phyloP scores from a whole-genome alignment of 1,284 basidiomycete species.

The Cryptococcus sp. region DNA sequence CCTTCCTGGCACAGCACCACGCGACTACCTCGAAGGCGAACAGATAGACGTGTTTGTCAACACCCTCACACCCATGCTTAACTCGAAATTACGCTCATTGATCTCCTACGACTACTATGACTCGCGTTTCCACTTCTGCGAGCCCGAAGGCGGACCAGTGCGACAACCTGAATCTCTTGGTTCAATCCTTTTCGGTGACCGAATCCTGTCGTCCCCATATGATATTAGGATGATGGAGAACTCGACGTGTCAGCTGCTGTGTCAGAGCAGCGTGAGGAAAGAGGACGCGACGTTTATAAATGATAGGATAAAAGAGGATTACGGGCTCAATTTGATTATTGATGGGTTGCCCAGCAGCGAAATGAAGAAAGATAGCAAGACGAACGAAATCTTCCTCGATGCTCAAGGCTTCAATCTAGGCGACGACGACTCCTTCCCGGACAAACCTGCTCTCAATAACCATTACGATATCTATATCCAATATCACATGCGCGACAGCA shows the following conservation, averaged over 20 bases:
- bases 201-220: slow-evolving; percentile 89
- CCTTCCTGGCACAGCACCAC: slow-evolving; percentile 74
- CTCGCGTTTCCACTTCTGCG: slow-evolving; percentile 77
- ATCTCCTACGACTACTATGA: slow-evolving; percentile 46
- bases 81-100: slow-evolving; percentile 67
- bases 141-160: slow-evolving; percentile 71
- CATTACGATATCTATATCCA: slow-evolving; percentile 68
- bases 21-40: slow-evolving; percentile 70
- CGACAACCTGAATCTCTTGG: slow-evolving; percentile 86
- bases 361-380: slow-evolving; percentile 77
- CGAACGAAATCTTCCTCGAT: slow-evolving; percentile 81
- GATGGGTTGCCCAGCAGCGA: slow-evolving; percentile 93
- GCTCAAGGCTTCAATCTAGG: slow-evolving; percentile 61
- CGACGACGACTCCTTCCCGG: slow-evolving; percentile 49
- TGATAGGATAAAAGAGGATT: slow-evolving; percentile 85
- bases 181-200: slow-evolving; percentile 91
- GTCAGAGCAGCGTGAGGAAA: slow-evolving; percentile 63
- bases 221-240: slow-evolving; percentile 56
- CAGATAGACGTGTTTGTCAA: slow-evolving; percentile 74
- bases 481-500: slow-evolving; percentile 74
- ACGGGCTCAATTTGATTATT: slow-evolving; percentile 91
- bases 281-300: slow-evolving; percentile 88
- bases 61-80: slow-evolving; percentile 81
- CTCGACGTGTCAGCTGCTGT: slow-evolving; percentile 73
- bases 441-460: slow-evolving; percentile 77